These are phyloP conservation scores for Ophiocordyceps sinensis DNA, from an alignment of 2,329 filamentous ascomycete species.

Conservation along the genomic window DNA sequence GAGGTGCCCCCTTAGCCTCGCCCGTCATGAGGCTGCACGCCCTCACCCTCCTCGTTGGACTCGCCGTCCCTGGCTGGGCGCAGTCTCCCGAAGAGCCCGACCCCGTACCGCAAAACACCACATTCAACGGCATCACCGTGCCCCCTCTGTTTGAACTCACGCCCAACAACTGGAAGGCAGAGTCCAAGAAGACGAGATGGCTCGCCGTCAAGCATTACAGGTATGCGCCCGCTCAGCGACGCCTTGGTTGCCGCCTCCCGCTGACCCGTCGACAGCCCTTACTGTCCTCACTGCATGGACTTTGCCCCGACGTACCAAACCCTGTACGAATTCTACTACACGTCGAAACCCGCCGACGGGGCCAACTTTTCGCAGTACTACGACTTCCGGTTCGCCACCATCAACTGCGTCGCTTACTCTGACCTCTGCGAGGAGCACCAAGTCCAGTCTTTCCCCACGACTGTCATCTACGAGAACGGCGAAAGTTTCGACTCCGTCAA, in stretches of 20 bases:
- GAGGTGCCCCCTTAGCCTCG: constrained; percentile 2
- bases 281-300: constrained; percentile 57
- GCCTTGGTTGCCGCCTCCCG: not conserved
- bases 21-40: constrained; percentile 18
- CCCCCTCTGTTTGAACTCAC: constrained; percentile 50
- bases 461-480: constrained; percentile 69
- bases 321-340: constrained; percentile 88
- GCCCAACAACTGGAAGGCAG: constrained; percentile 39
- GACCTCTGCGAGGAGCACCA: constrained; percentile 60
- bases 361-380: constrained; percentile 65
- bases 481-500: constrained; percentile 46
- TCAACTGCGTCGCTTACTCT: constrained; percentile 76
- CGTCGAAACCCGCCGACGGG: constrained; percentile 55
- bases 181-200: constrained; percentile 38
- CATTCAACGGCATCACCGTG: constrained; percentile 53
- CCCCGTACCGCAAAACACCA: constrained; percentile 29
- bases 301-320: constrained; percentile 84
- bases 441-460: constrained; percentile 60
- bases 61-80: constrained; percentile 17
- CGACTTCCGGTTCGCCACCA: constrained; percentile 70
- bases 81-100: constrained; percentile 21
- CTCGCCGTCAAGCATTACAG: constrained; percentile 52
- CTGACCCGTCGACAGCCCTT: constrained; percentile 30
- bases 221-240: constrained; percentile 21
- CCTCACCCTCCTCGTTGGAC: constrained; percentile 31